These are phyloP conservation scores for Leccinum uliginosum DNA, from an alignment of 768 basidiomycete genomes.

Conservation along the genomic window DNA sequence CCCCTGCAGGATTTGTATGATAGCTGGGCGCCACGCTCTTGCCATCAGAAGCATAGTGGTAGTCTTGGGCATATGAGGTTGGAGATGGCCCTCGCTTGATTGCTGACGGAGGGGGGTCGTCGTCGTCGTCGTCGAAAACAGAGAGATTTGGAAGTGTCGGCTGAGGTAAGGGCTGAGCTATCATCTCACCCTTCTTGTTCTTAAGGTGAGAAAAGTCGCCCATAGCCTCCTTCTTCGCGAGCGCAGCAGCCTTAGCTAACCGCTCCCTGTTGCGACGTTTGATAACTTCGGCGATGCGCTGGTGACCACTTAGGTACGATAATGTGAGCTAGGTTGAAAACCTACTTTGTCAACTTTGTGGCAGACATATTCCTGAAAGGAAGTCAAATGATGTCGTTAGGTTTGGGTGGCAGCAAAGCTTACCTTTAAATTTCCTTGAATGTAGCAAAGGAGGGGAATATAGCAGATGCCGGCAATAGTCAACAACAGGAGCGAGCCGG, in stretches of 20 bases:
- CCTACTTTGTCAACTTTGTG: constrained; percentile 96
- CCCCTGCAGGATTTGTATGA: constrained; percentile 38
- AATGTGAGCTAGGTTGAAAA: constrained; percentile 1
- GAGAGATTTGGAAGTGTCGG: constrained; percentile 91
- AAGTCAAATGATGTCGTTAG: not conserved
- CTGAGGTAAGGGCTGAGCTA: constrained; percentile 79
- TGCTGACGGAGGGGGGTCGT: constrained; percentile 53
- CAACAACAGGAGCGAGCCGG: constrained; percentile 76
- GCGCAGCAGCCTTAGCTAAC: constrained; percentile 69
- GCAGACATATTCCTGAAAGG: constrained; percentile 85
- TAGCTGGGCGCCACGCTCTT: constrained; percentile 37
- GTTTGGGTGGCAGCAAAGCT: constrained; percentile 2
- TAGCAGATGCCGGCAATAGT: constrained; percentile 85
- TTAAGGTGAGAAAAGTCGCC: constrained; percentile 90
- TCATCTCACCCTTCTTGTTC: constrained; percentile 86
- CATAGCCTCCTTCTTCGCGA: constrained; percentile 87
- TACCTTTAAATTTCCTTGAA: constrained; percentile 95
- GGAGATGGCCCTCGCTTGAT: constrained; percentile 52
- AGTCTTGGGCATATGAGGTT: constrained; percentile 52
- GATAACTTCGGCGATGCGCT: constrained; percentile 93
- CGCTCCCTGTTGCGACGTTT: constrained; percentile 88
- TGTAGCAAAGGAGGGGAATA: constrained; percentile 91
- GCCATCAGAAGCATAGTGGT: constrained; percentile 50
- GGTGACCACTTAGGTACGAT: constrained; percentile 12
- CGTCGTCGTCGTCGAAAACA: constrained; percentile 68